Conservation (phyloP, 345 rosid genomes). For the Lenwebbia sp. region DNA sequence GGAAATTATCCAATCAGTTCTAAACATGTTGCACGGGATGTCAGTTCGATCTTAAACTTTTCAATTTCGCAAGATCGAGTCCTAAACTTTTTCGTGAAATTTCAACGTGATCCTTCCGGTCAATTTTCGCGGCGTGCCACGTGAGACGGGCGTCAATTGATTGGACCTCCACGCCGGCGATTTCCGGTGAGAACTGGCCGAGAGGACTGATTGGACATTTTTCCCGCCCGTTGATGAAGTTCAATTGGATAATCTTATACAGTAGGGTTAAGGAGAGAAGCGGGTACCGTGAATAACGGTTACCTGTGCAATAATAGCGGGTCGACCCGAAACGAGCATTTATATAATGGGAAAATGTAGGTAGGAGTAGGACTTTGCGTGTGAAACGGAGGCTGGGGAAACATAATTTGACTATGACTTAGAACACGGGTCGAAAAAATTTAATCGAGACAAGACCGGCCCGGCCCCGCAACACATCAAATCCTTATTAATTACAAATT, state of each 20-base stretch:
- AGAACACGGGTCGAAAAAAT: not conserved
- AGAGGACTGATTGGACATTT: not conserved
- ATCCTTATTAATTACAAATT: not conserved
- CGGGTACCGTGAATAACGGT: too few species aligned
- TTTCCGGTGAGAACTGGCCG: too few species aligned
- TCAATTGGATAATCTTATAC: not conserved
- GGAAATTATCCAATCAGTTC: not conserved
- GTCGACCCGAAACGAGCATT: not conserved
- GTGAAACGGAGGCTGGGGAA: not conserved
- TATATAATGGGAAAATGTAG: not conserved
- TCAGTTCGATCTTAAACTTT: not conserved
- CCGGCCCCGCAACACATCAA: not conserved
- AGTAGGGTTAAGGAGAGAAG: not conserved
- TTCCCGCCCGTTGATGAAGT: fast-evolving
- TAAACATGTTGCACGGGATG: not conserved
- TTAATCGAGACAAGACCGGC: not conserved
- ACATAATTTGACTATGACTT: not conserved
- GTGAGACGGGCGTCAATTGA: too few species aligned
- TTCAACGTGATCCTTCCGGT: fast-evolving
- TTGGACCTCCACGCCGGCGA: too few species aligned
- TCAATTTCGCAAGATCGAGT: too few species aligned
- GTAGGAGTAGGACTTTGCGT: not conserved
- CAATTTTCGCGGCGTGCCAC: too few species aligned
- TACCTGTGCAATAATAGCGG: too few species aligned
- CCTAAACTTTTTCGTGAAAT: fast-evolving